phyloP scores from a whole-genome alignment of 192 early-diverging fungal species.

The Backusella tuberculispora region DNA sequence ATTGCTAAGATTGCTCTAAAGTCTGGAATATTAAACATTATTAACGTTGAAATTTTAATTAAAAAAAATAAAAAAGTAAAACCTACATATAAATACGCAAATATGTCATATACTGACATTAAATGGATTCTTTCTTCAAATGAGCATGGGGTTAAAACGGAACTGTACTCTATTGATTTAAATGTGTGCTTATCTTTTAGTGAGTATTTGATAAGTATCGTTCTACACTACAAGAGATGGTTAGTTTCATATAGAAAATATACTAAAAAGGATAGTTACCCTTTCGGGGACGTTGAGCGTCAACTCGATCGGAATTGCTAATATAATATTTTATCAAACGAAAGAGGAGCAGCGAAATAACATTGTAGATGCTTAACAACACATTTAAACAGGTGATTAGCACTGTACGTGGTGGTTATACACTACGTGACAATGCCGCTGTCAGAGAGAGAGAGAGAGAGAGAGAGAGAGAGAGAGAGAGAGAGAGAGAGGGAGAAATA shows the following conservation, averaged over 20 bases:
- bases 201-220: not conserved
- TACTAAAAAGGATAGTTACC: too few relatives aligned
- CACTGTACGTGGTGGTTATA: too few relatives aligned
- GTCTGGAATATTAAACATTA: not conserved
- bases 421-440: too few relatives aligned
- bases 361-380: too few relatives aligned
- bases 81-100: not conserved
- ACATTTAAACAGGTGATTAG: too few relatives aligned
- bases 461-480: conserved; percentile 33
- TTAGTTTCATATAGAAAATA: too few relatives aligned
- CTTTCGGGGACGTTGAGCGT: too few relatives aligned
- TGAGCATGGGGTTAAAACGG: not conserved
- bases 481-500: not conserved
- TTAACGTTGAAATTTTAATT: not conserved
- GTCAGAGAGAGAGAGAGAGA: too few relatives aligned
- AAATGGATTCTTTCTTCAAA: not conserved
- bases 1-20: not conserved
- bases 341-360: too few relatives aligned
- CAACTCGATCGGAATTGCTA: too few relatives aligned
- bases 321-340: too few relatives aligned
- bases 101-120: not conserved
- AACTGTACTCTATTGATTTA: not conserved
- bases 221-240: too few relatives aligned
- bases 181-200: not conserved
- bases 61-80: not conserved